A percentile compares a stretch with the other conserved stretches of the same genome.
Conservation (phyloP, 2,329 filamentous ascomycete species). For the Phialophora expanda region DNA sequence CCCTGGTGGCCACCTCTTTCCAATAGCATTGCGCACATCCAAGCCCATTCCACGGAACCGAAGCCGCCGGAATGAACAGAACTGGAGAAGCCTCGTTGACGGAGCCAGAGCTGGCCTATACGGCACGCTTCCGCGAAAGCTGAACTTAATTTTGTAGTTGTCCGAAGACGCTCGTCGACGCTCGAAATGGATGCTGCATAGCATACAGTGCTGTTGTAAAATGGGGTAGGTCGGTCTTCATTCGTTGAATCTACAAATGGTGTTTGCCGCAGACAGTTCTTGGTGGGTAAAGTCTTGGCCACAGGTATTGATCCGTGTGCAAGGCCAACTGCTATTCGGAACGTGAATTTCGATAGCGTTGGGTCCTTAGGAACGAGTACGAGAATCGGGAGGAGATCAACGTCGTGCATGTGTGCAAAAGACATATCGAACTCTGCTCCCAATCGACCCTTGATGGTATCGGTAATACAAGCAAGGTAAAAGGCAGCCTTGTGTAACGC, state of each 20-base stretch:
- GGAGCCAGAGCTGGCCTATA: slow-evolving; percentile 85
- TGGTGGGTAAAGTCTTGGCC: slow-evolving; percentile 71
- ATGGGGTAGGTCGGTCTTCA: slow-evolving; percentile 65
- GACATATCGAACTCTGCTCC: slow-evolving; percentile 61
- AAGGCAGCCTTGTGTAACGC: slow-evolving; percentile 96
- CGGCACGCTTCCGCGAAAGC: slow-evolving; percentile 83
- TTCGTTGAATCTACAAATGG: slow-evolving; percentile 24
- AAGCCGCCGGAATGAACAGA: slow-evolving; percentile 79
- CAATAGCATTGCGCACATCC: slow-evolving; percentile 78
- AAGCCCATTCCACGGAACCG: slow-evolving; percentile 88
- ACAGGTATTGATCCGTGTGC: slow-evolving; percentile 71
- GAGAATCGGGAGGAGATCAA: slow-evolving; percentile 74
- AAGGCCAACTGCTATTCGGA: slow-evolving; percentile 74
- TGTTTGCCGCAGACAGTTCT: slow-evolving; percentile 68
- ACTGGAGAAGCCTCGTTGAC: slow-evolving; percentile 79
- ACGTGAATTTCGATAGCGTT: slow-evolving; percentile 48
- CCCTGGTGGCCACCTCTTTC: slow-evolving; percentile 76
- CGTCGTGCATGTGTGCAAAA: slow-evolving; percentile 73
- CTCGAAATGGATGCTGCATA: slow-evolving; percentile 74
- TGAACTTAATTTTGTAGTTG: slow-evolving; percentile 62
- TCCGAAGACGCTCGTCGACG: slow-evolving; percentile 76
- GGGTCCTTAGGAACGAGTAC: slow-evolving; percentile 48
- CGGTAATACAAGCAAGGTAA: slow-evolving; percentile 82
- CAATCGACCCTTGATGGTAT: slow-evolving; percentile 66
- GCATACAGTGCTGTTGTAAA: slow-evolving; percentile 86